Evolutionary conservation across 129 eudicot genomes (phyloP), one percentile per base, ranked within the genome.

Genomic region (Pittosporum tobira): DNA sequence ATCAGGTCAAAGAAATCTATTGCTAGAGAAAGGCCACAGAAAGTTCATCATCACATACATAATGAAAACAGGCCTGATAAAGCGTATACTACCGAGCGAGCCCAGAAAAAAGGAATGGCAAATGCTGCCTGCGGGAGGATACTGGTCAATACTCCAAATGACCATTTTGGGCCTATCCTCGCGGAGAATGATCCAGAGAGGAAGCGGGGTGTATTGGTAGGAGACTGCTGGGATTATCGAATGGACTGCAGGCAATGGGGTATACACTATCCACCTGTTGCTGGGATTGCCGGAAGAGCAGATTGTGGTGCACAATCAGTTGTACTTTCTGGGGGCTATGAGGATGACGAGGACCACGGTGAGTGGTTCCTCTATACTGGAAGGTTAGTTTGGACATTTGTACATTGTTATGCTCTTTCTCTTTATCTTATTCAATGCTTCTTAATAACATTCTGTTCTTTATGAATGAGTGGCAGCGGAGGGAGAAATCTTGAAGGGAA

Each of bases 291-390:
- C 62, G 91, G 91, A 22, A 80, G 79, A 58, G 23, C 71, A 0
- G 57, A 50, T 19, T 61, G 37, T 73, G 91, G 91, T 16, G 85
- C 85, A 15, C 90, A 83, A 42, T 83, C 90, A 31, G 85, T 83
- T 25, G 91, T 79, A 1, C 72, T 83, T 19, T 79, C 91, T 4
- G 90, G 91, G 43, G 91, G 85, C 53, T 83, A 83, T 47, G 75
- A 56, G 24, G 91, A 83, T 62, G 91, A 83, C 44, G 82, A 78
- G 38, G 91, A 83, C 48, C 80, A 83, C 64, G 91, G 91, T 11
- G 91, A 83, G 4, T 83, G 91, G 91, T 83, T 83, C 28, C 77
- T 83, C 44, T 83, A 83, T 44, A 83, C 91, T 12, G 90, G 91
- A 70, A 83, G 91, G 91, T 79, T 58, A 25, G 68, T 44, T n/a